Percentiles rank a stretch among this genome's conserved stretches.
Conservation (phyloP, 495 filamentous ascomycete species). For the Terfezia boudieri region DNA sequence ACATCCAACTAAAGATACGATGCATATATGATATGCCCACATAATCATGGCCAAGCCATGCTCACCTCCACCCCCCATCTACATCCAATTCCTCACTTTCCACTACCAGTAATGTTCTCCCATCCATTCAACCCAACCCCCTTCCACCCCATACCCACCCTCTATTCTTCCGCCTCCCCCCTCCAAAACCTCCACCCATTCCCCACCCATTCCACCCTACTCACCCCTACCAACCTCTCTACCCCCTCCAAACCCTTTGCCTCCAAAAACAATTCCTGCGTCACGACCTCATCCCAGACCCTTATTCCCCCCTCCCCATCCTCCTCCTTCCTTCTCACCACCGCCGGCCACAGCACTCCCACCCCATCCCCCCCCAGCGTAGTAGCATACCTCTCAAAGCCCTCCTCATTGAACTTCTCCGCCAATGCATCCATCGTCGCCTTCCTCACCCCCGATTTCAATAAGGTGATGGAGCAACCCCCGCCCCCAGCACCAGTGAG, state of each 20-base stretch:
- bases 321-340: conserved; percentile 41
- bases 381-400: conserved; percentile 63
- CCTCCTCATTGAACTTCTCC: conserved; percentile 43
- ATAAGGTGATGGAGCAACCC: conserved; percentile 77
- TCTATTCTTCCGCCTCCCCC: neutral
- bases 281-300: conserved; percentile 51
- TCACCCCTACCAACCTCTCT: conserved; percentile 47
- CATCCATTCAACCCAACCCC: too few species aligned
- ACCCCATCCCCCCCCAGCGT: conserved; percentile 80
- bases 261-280: conserved; percentile 71
- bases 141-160: too few species aligned
- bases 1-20: too few species aligned
- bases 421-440: conserved; percentile 33
- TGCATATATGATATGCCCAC: too few species aligned
- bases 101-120: too few species aligned
- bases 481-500: conserved; percentile 88
- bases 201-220: conserved; percentile 32
- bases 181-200: conserved; percentile 92
- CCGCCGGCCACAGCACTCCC: conserved; percentile 76
- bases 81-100: too few species aligned
- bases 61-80: too few species aligned
- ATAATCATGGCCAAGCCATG: too few species aligned
- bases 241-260: conserved; percentile 63
- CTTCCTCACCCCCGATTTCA: conserved; percentile 38
- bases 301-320: conserved; percentile 32